Base-by-base conservation (phyloP, 1,284 basidiomycete species). In the Athelia psychrophila region DNA sequence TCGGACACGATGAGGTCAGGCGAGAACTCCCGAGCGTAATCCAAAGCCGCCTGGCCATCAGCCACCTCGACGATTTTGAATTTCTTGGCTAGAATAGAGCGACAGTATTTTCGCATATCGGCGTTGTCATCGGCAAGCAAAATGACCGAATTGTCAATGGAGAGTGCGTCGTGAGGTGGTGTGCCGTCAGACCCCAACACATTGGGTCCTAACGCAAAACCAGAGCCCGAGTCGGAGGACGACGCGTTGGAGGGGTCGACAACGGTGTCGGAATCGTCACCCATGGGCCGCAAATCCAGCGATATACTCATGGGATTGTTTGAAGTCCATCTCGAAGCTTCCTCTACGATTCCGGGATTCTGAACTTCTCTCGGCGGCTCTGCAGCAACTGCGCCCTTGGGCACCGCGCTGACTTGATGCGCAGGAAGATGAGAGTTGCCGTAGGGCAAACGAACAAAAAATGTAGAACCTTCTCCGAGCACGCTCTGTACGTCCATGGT, bases 1-100 rank as follows among this genome's bases (percentile, higher is more conserved):
- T 76, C 74, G 1, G 68, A 64, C 13, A 74, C 58, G 48, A 75
- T 64, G 58, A 44, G 65, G 63, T 56, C 56, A 3, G 59, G 65
- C 24, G 47, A 47, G 9, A 53, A 46, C 18, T 53, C 53, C 20
- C 57, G 50, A 44, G 65, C 65, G 18, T 64, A 51, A 5, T 56
- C 54, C 20, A 53, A 54, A 10, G 51, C 53, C 18, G 48, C 56
- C 45, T 52, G 54, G 2, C 53, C 51, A 33, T 57, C 48, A 10
- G 53, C 20, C 5, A 50, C 47, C 35, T 57, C 40, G 19, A 63
- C 54, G 18, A 76, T 60, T 2, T 54, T 60, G 49, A 40, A 33
- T 67, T 73, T 56, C 60, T 71, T 19, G 64, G 67, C 3, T 59
- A 58, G 35, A 71, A 59, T 57, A 13, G 58, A 56, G 23, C 50